Evolutionary conservation across 129 eudicot species (phyloP).

Genomic region (Flaveria robusta): DNA sequence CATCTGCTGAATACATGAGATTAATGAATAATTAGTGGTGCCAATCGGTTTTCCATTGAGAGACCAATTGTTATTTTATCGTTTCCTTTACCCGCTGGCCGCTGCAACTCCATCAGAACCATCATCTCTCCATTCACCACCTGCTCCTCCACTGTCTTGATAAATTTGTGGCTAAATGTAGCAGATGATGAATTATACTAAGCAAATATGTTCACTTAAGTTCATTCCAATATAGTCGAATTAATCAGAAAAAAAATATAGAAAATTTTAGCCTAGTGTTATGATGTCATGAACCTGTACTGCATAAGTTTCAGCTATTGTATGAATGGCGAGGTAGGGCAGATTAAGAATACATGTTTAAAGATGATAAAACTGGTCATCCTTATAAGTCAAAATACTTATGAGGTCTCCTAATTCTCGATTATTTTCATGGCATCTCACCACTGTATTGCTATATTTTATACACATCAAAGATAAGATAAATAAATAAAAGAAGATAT

Average conservation of each 20-base stretch:
- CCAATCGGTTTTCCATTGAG: too few relatives aligned
- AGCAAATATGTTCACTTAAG: constrained; percentile 26
- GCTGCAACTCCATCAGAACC: constrained; percentile 44
- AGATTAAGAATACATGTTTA: too few relatives aligned
- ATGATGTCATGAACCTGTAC: constrained; percentile 1
- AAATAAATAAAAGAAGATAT: background rate
- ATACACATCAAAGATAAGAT: background rate
- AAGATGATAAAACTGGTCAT: too few relatives aligned
- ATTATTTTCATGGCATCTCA: background rate
- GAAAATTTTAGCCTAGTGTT: background rate
- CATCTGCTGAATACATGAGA: constrained; percentile 88
- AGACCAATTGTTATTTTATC: too few relatives aligned
- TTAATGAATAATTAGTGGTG: too few relatives aligned
- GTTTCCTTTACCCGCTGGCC: too few relatives aligned
- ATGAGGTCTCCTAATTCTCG: background rate
- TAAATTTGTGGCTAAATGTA: constrained; percentile 34
- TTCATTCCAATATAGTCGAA: constrained; percentile 4
- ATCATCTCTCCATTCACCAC: constrained; percentile 53
- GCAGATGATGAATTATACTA: background rate
- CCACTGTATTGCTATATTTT: background rate
- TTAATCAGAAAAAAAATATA: background rate
- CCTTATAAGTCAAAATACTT: too few relatives aligned
- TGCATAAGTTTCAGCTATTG: background rate
- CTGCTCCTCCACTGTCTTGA: constrained; percentile 72
- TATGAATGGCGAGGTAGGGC: too few relatives aligned